phyloP scores from a whole-genome alignment of 2,329 filamentous ascomycete species.

The Fusarium nodosum region DNA sequence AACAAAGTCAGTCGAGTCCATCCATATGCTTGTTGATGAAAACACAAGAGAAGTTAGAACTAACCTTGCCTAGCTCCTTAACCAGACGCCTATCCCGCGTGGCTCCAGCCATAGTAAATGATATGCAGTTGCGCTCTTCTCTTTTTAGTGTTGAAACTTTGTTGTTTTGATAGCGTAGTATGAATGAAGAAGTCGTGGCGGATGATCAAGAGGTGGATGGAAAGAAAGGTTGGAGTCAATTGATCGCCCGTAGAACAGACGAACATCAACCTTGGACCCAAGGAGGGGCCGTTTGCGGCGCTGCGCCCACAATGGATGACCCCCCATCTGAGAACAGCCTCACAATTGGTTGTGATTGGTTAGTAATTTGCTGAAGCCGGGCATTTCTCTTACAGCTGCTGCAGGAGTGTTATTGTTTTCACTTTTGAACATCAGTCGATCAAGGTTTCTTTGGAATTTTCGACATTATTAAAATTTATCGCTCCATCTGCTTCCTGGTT shows the following conservation, averaged over 20 bases:
- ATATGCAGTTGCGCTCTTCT: conserved; percentile 19
- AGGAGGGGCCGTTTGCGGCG: conserved; percentile 42
- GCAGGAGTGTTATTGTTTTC: conserved; percentile 8
- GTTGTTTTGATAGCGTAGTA: conserved; percentile 5
- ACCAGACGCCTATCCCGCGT: conserved; percentile 69
- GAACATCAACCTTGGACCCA: conserved; percentile 15
- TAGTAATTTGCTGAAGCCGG: not conserved
- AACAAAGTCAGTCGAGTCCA: conserved; percentile 38
- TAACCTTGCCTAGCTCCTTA: conserved; percentile 72
- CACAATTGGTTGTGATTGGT: conserved; percentile 25
- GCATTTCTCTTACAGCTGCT: not conserved
- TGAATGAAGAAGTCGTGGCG: conserved; percentile 11
- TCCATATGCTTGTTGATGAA: conserved; percentile 2
- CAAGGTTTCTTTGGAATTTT: not conserved
- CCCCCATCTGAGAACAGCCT: conserved; percentile 27
- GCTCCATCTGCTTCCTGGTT: conserved; percentile 1
- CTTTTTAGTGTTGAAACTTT: conserved; percentile 1
- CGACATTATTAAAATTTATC: not conserved
- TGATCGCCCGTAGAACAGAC: conserved; percentile 27
- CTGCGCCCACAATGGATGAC: conserved; percentile 32
- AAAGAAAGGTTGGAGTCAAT: conserved; percentile 30
- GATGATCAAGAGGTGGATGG: conserved; percentile 30
- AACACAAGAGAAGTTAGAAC: conserved; percentile 16
- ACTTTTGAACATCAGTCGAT: not conserved
- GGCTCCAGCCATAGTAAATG: conserved; percentile 56